Base-by-base conservation (phyloP, 441 rosid species). In the Jatropha podagrica region DNA sequence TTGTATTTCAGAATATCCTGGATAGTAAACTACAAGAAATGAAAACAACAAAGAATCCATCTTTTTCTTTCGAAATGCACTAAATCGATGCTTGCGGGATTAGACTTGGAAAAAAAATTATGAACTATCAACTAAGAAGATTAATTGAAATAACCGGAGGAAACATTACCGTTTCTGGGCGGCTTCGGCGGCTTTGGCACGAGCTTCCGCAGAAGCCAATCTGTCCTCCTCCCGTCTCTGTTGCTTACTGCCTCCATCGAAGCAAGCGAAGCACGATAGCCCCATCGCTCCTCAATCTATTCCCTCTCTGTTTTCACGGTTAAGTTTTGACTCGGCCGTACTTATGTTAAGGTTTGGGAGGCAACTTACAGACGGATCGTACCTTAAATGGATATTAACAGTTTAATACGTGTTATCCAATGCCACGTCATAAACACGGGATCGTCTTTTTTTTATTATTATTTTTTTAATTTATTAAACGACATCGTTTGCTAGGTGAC, bases 111-210 rank as follows among this genome's bases (percentile, higher is more conserved):
- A 4, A 58, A 23, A 15, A 59, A 3, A 59, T 59, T 26, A 23
- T 56, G 2, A 59, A 59, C 18, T 11, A 44, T 46, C 46, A 6
- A 49, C 60, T 7, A 48, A 32, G 37, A 54, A 6, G 62, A 69
- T 37, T 1, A 56, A 54, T 55, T 26, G 27, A 56, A 4, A 46
- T 14, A 51, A 9, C 14, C 10, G 46, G 56, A 20, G 58, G 56
- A 12, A 64, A 48, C 23, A 4, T 40, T 38, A 90, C 97, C 99
- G 79, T 86, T 84, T 91, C 88, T 88, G 89, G 42, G 99, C 99
- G 77, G 99, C 98, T 74, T 96, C 99, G 77, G 97, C 98, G 63
- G 98, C 97, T 85, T 60, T 96, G 56, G 94, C 94, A 20, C 99
- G 96, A 79, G 97, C 99, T 85, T 92, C 98, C 11, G 84, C 92